A percentile compares a stretch with the other conserved stretches of the same genome.
phyloP scores from a whole-genome alignment of 2,329 filamentous ascomycete species.

The Fusarium lateritium region DNA sequence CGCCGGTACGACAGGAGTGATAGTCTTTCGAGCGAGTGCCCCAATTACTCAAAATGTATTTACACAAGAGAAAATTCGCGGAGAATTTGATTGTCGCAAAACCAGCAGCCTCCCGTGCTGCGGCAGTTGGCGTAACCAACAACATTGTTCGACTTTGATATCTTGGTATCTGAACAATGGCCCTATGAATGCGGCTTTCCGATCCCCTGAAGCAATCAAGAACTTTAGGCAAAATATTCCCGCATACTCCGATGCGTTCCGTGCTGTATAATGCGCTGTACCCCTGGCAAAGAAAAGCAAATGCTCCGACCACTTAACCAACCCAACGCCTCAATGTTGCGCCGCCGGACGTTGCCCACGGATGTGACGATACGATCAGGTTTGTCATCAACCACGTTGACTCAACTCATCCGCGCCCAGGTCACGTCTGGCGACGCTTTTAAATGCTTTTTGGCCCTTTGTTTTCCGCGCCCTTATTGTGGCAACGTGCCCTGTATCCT shows the following conservation, averaged over 20 bases:
- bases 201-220: slow-evolving; percentile 3
- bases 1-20: slow-evolving; percentile 19
- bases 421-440: not conserved
- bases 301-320: slow-evolving; percentile 20
- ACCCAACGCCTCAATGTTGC: slow-evolving; percentile 38
- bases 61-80: not conserved
- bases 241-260: slow-evolving; percentile 1
- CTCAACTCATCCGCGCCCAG: not conserved
- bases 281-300: slow-evolving; percentile 18
- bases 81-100: not conserved
- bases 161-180: not conserved
- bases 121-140: slow-evolving; percentile 5
- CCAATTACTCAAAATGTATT: slow-evolving; percentile 8
- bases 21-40: slow-evolving; percentile 14
- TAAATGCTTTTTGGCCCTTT: slow-evolving; percentile 18
- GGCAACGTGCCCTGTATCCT: not conserved
- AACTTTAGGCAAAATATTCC: not conserved
- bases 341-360: slow-evolving; percentile 22
- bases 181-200: not conserved
- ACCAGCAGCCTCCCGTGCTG: slow-evolving; percentile 8
- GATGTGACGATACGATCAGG: slow-evolving; percentile 11
- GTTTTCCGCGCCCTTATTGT: not conserved
- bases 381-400: slow-evolving; percentile 6
- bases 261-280: slow-evolving; percentile 25
- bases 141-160: not conserved